phyloP scores from a whole-genome alignment of 1,139 yeast species.

The Yamadazyma mexicana region DNA sequence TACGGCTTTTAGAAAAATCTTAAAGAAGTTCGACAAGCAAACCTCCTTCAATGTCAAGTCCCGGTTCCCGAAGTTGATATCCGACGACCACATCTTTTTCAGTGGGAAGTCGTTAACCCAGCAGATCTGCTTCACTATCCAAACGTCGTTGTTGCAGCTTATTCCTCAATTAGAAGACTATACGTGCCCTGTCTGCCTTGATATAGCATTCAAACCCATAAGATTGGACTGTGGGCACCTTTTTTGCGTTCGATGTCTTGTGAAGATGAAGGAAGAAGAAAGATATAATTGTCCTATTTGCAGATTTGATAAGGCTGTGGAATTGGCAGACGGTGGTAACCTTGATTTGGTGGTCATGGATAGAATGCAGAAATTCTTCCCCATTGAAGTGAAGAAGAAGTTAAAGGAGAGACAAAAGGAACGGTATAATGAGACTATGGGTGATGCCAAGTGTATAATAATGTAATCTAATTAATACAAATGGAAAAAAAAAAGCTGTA shows the following conservation, averaged over 20 bases:
- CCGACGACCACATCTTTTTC: constrained; percentile 46
- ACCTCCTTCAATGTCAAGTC: constrained; percentile 55
- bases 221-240: constrained; percentile 61
- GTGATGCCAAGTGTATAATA: constrained; percentile 30
- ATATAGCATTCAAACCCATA: constrained; percentile 71
- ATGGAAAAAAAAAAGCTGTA: too few species aligned
- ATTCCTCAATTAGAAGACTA: constrained; percentile 77
- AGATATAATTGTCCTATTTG: constrained; percentile 71
- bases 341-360: constrained; percentile 56
- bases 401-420: constrained; percentile 60
- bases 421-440: constrained; percentile 32
- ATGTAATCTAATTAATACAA: constrained; percentile 13
- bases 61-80: constrained; percentile 47
- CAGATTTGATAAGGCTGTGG: constrained; percentile 50
- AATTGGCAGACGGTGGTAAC: constrained; percentile 58
- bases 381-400: constrained; percentile 64
- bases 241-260: constrained; percentile 71
- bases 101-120: constrained; percentile 53
- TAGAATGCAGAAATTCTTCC: constrained; percentile 61
- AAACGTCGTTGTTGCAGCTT: constrained; percentile 51
- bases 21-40: constrained; percentile 74
- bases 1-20: constrained; percentile 63
- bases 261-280: constrained; percentile 58
- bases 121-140: constrained; percentile 56
- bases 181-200: constrained; percentile 69